Evolutionary conservation across 805 yeast species (phyloP).

Genomic region (Candida pseudofarinosa): DNA sequence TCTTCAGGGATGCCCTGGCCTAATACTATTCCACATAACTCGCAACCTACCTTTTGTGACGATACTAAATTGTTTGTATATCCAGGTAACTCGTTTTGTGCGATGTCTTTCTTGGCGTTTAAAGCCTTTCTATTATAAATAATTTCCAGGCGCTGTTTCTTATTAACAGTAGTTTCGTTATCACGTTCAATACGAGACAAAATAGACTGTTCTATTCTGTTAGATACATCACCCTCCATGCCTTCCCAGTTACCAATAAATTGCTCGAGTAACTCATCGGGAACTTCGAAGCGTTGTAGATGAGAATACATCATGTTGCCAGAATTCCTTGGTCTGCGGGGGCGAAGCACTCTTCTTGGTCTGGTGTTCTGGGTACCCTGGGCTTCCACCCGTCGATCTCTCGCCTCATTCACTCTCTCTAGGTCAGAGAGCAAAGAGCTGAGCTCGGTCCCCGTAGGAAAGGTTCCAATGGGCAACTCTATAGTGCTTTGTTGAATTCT

Average conservation of each 20-base stretch:
- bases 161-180: conserved; percentile 33
- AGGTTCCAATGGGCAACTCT: conserved; percentile 5
- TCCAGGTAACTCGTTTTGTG: conserved; percentile 19
- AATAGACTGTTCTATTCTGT: conserved; percentile 24
- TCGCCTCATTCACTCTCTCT: neutral
- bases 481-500: conserved; percentile 3
- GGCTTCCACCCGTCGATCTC: neutral
- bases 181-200: conserved; percentile 39
- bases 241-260: conserved; percentile 2
- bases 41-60: conserved; percentile 36
- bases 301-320: neutral
- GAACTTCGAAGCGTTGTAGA: conserved; percentile 6
- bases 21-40: conserved; percentile 66
- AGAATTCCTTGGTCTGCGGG: neutral
- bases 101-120: conserved; percentile 23
- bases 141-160: conserved; percentile 27
- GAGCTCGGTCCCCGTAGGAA: neutral
- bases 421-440: conserved; percentile 1
- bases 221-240: conserved; percentile 3
- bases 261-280: conserved; percentile 6
- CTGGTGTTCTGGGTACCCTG: neutral
- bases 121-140: conserved; percentile 25
- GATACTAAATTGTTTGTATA: conserved; percentile 29
- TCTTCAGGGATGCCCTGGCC: conserved; percentile 68
- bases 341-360: neutral